Base-by-base conservation (phyloP, 768 basidiomycete genomes). In the Russula emetica region DNA sequence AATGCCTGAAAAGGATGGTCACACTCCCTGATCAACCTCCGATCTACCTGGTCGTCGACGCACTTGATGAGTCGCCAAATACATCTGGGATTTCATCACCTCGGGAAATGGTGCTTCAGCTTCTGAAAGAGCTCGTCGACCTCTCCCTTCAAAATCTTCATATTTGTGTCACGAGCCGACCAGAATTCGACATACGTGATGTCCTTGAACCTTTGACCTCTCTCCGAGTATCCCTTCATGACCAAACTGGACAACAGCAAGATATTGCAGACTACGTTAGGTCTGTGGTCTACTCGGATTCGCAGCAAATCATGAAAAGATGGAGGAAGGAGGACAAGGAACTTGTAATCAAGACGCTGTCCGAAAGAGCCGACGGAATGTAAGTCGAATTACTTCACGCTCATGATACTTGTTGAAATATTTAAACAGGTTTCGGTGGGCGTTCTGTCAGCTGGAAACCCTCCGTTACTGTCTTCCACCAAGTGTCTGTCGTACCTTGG, bases 351-450 rank as follows among this genome's bases (percentile, higher is more conserved):
- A 11, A 40, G 13, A 30, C n/a, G 3, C 61, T 61, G 8, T 40
- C 62, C 7, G 47, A 42, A 42, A 63, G 53, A 24, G 62, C 62
- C 0, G 40, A 58, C 24, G 62, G 62, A 6, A 58, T 63, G 62
- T 63, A 55, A 55, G 62, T 13, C 2, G 9, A 24, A 34, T 55
- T 1, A 2, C 16, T 13, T 9, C 3, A 26, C 5, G 2, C 18
- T 13, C 16, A 14, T 26, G 13, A 18, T 45, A 0, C 7, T n/a
- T 32, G 16, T 52, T 24, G 28, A 24, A 24, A 13, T 26, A 20
- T 20, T 47, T 5, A 22, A 51, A 22, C 49, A 58, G 62, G 62
- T 63, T 58, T 26, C 36, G 56, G 0, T 63, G 47, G 44, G 49
- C 28, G 14, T 40, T 24, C 28, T 58, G 49, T 13, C 44, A 63